phyloP scores from a whole-genome alignment of 352 stramenopile genomes.

The Globisporangium emineosum region DNA sequence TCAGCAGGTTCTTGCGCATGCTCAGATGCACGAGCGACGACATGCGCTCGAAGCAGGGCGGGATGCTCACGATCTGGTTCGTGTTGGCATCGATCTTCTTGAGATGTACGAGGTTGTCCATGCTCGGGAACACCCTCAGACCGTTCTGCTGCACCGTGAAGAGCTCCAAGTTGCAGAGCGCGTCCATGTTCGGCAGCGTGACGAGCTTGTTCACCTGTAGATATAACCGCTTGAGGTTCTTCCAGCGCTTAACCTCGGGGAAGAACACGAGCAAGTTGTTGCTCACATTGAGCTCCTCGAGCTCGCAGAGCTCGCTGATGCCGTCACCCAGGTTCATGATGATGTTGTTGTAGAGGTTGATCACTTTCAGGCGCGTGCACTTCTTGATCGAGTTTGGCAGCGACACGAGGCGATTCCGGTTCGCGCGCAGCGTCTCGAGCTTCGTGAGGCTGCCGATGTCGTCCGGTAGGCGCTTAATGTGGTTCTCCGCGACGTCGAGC shows the following conservation, averaged over 20 bases:
- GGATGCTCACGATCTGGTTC: constrained; percentile 56
- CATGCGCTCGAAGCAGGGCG: constrained; percentile 50
- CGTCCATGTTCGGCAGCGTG: constrained; percentile 41
- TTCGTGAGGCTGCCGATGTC: constrained; percentile 43
- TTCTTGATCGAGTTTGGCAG: constrained; percentile 47
- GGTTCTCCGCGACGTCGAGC: constrained; percentile 57
- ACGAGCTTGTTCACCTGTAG: constrained; percentile 54
- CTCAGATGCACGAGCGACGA: constrained; percentile 60
- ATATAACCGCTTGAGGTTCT: constrained; percentile 52
- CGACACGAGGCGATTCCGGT: constrained; percentile 46
- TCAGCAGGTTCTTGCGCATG: constrained; percentile 59
- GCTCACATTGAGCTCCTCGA: constrained; percentile 74
- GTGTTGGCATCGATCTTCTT: constrained; percentile 79
- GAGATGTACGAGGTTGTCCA: constrained; percentile 58
- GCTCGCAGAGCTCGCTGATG: constrained; percentile 45
- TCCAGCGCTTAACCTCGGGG: constrained; percentile 42
- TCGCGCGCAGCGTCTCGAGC: constrained; percentile 52
- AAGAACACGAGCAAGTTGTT: constrained; percentile 50
- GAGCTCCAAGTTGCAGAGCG: constrained; percentile 56
- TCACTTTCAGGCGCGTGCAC: constrained; percentile 45
- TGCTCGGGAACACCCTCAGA: constrained; percentile 51
- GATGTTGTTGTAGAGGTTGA: constrained; percentile 83
- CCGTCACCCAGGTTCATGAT: constrained; percentile 44
- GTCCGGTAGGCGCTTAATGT: constrained; percentile 45
- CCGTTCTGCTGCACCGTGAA: constrained; percentile 63